Percentiles rank a stretch among this genome's conserved stretches.
phyloP scores from a whole-genome alignment of 768 basidiomycete species.

The Lepiota subincarnata region DNA sequence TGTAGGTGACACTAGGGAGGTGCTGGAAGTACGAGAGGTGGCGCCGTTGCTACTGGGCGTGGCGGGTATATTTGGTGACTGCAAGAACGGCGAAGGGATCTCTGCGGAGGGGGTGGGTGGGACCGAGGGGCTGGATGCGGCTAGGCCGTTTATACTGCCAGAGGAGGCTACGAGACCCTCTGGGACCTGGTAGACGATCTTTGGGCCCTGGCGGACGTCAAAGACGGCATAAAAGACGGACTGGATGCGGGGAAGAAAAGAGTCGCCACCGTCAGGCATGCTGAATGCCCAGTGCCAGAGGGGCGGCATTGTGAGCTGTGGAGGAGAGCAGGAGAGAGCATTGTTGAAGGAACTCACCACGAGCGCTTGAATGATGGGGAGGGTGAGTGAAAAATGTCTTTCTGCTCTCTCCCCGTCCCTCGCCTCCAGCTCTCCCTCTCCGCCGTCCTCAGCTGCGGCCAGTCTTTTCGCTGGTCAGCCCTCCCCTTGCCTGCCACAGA shows the following conservation, averaged over 20 bases:
- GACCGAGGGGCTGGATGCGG: slow-evolving; percentile 25
- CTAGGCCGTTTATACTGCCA: slow-evolving; percentile 27
- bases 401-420: slow-evolving; percentile 56
- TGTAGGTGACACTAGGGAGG: slow-evolving; percentile 44
- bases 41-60: slow-evolving; percentile 23
- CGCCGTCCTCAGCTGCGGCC: slow-evolving; percentile 77
- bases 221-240: slow-evolving; percentile 96
- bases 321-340: background rate
- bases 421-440: slow-evolving; percentile 71
- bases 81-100: slow-evolving; percentile 20
- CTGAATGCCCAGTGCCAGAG: slow-evolving; percentile 10
- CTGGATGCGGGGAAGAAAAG: slow-evolving; percentile 74
- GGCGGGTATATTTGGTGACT: slow-evolving; percentile 5
- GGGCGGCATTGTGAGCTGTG: slow-evolving; percentile 3
- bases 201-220: slow-evolving; percentile 80
- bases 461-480: slow-evolving; percentile 80
- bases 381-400: slow-evolving; percentile 28
- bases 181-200: slow-evolving; percentile 91
- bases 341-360: background rate
- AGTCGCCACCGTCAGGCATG: slow-evolving; percentile 44
- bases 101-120: slow-evolving; percentile 38
- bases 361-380: slow-evolving; percentile 7
- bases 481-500: slow-evolving; percentile 33
- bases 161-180: slow-evolving; percentile 71
- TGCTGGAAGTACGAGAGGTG: slow-evolving; percentile 49